Conservation (phyloP, 192 early-diverging fungal species). For the Backusella westeae region DNA sequence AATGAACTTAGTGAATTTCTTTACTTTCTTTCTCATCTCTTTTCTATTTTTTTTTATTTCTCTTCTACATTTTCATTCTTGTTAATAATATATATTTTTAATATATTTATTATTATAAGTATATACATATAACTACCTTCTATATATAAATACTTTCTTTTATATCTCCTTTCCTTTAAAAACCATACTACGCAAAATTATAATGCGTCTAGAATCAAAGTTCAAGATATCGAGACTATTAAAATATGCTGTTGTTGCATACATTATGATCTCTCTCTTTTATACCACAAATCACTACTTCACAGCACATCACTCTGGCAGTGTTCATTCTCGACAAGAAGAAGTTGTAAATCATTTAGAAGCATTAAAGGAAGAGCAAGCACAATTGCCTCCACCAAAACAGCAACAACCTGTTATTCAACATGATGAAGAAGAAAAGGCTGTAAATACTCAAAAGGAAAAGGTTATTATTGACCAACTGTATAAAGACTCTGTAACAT, state of each 20-base stretch:
- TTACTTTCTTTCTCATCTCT: background rate
- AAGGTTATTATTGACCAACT: background rate
- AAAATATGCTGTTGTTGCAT: constrained; percentile 13
- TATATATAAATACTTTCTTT: background rate
- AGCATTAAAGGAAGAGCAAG: background rate
- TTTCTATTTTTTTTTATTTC: background rate
- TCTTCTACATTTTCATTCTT: background rate
- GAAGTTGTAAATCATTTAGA: constrained; percentile 1
- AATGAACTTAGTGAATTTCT: background rate
- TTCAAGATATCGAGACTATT: constrained; percentile 11
- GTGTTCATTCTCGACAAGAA: background rate
- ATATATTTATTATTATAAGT: background rate
- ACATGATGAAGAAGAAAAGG: background rate
- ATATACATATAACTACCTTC: background rate
- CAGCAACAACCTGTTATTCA: background rate
- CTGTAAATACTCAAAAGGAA: constrained; percentile 1
- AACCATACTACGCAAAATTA: background rate
- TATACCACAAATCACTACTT: constrained; percentile 36
- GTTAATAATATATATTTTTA: background rate
- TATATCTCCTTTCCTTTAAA: background rate
- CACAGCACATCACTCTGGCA: constrained; percentile 26
- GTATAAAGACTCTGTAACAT: background rate
- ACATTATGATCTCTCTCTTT: constrained; percentile 18
- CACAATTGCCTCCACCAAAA: background rate
- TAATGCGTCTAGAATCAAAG: constrained; percentile 14